Percentiles rank a stretch among this genome's conserved stretches.
phyloP scores from a whole-genome alignment of 2,329 filamentous ascomycete genomes.

The Alternaria atra region DNA sequence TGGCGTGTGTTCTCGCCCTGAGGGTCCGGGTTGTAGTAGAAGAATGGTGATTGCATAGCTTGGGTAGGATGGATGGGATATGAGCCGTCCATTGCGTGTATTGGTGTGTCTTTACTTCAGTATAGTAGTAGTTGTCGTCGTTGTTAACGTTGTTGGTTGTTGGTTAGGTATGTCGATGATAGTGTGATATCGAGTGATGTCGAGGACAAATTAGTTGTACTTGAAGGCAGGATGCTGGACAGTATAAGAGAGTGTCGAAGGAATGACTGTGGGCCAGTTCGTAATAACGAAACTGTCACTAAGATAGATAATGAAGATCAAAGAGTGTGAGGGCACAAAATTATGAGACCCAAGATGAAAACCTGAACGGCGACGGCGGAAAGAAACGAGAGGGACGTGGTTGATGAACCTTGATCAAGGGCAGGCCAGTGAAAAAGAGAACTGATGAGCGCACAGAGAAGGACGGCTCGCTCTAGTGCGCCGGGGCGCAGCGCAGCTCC shows the following conservation, averaged over 20 bases:
- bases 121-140: conserved; percentile 27
- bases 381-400: conserved; percentile 51
- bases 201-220: conserved; percentile 39
- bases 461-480: conserved; percentile 51
- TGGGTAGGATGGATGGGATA: conserved; percentile 60
- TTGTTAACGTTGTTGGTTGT: conserved; percentile 18
- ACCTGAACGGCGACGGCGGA: conserved; percentile 45
- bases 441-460: conserved; percentile 54
- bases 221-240: conserved; percentile 31
- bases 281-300: conserved; percentile 53
- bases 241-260: conserved; percentile 39
- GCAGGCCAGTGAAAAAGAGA: conserved; percentile 52
- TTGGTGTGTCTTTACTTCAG: conserved; percentile 11
- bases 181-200: conserved; percentile 19
- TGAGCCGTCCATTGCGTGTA: conserved; percentile 70
- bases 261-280: conserved; percentile 54
- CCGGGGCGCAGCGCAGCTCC: conserved; percentile 50
- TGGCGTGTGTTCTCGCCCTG: conserved; percentile 71
- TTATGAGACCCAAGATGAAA: conserved; percentile 48
- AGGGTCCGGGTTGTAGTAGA: conserved; percentile 85
- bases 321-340: conserved; percentile 25
- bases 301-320: conserved; percentile 33
- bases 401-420: conserved; percentile 54
- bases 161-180: conserved; percentile 15
- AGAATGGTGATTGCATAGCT: conserved; percentile 78